phyloP scores from a whole-genome alignment of 352 stramenopile genomes.

The Phytophthora lateralis region DNA sequence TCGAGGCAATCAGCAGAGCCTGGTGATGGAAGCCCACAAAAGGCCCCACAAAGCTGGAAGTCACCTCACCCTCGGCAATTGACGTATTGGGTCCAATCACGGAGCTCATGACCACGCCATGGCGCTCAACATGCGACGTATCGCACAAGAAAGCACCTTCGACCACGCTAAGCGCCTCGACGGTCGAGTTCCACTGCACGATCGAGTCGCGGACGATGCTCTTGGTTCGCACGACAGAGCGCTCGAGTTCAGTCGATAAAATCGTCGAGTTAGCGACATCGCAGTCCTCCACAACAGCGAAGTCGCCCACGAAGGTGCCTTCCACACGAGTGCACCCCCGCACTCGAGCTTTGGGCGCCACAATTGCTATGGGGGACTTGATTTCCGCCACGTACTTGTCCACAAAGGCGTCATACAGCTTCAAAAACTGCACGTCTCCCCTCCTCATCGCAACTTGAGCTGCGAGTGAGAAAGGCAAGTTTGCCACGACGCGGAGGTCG shows the following conservation, averaged over 20 bases:
- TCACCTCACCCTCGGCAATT: slow-evolving; percentile 91
- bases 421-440: slow-evolving; percentile 43
- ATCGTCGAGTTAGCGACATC: slow-evolving; percentile 67
- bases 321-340: slow-evolving; percentile 67
- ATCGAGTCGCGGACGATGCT: slow-evolving; percentile 69
- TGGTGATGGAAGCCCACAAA: slow-evolving; percentile 97
- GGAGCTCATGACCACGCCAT: slow-evolving; percentile 87
- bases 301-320: slow-evolving; percentile 67
- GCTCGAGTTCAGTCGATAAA: slow-evolving; percentile 62
- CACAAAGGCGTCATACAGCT: slow-evolving; percentile 56
- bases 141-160: slow-evolving; percentile 78
- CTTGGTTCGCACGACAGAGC: slow-evolving; percentile 52
- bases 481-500: slow-evolving; percentile 69
- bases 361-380: slow-evolving; percentile 53
- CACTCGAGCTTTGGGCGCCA: slow-evolving; percentile 55
- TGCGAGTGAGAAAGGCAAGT: slow-evolving; percentile 71
- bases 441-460: slow-evolving; percentile 49
- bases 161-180: slow-evolving; percentile 75
- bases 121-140: slow-evolving; percentile 74
- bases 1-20: slow-evolving; percentile 89
- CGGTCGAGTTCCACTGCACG: slow-evolving; percentile 70
- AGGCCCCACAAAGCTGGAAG: slow-evolving; percentile 91
- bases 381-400: slow-evolving; percentile 55
- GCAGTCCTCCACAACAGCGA: slow-evolving; percentile 64
- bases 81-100: slow-evolving; percentile 87